A percentile compares a stretch with the other conserved stretches of the same genome.
Evolutionary conservation across 1,284 basidiomycete genomes (phyloP).

Genomic region (Fomitopsis pinicola): DNA sequence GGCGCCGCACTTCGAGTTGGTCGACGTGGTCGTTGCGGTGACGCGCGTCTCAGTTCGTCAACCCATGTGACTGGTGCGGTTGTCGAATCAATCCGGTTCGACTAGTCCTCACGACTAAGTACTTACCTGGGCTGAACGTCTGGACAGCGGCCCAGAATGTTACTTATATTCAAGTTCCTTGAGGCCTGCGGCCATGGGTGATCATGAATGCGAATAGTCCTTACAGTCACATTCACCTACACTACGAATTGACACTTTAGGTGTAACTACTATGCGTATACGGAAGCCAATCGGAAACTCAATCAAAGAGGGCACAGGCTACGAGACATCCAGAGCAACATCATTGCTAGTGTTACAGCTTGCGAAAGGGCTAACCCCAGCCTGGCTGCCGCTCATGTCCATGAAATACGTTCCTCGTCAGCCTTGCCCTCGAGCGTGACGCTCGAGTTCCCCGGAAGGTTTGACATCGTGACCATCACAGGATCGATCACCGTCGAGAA

Average conservation of each 20-base stretch:
- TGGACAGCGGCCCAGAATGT: too few relatives aligned
- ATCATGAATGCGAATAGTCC: not conserved
- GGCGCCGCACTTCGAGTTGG: not conserved
- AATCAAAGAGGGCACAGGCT: not conserved
- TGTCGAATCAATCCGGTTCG: not conserved
- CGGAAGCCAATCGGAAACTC: not conserved
- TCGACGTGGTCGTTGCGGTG: not conserved
- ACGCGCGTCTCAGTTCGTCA: not conserved
- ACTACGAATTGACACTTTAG: not conserved
- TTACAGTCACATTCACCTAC: not conserved
- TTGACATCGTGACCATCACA: not conserved
- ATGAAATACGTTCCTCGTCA: not conserved
- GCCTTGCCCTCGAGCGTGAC: not conserved
- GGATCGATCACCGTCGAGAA: constrained; percentile 5
- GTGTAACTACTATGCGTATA: not conserved
- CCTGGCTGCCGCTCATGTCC: not conserved
- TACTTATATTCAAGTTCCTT: too few relatives aligned
- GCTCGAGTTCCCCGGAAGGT: not conserved
- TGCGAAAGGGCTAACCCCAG: not conserved
- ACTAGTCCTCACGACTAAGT: too few relatives aligned
- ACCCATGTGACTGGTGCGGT: not conserved
- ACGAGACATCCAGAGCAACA: not conserved
- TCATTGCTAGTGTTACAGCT: not conserved
- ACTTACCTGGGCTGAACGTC: too few relatives aligned
- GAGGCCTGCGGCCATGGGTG: too few relatives aligned